Conservation (phyloP, 2,329 filamentous ascomycete genomes). For the Neopestalotiopsis rosae region DNA sequence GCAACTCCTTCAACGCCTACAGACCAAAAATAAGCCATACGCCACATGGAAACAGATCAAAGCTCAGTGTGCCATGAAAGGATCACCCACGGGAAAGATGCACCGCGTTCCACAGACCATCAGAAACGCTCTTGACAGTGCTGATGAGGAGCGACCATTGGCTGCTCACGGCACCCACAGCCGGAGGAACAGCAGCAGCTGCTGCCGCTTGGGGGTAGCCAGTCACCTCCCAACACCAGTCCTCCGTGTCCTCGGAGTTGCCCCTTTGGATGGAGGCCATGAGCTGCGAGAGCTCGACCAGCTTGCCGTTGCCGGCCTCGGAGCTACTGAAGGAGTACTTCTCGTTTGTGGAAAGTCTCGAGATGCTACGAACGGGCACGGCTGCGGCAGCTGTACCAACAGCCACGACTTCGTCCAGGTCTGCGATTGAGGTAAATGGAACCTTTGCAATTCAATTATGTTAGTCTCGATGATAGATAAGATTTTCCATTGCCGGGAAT, state of each 20-base stretch:
- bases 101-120: conserved; percentile 4
- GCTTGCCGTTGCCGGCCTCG: not conserved
- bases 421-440: conserved; percentile 13
- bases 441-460: not conserved
- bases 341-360: conserved; percentile 16
- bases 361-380: conserved; percentile 15
- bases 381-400: conserved; percentile 18
- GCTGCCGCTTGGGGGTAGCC: not conserved
- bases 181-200: too few relatives aligned
- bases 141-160: not conserved
- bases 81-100: conserved; percentile 4
- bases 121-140: conserved; percentile 4
- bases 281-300: conserved; percentile 9
- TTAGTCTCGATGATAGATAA: not conserved
- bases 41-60: not conserved
- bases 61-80: not conserved
- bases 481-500: not conserved
- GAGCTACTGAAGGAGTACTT: conserved; percentile 15
- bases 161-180: not conserved
- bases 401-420: conserved; percentile 1
- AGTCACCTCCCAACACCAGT: conserved; percentile 19
- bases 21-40: not conserved
- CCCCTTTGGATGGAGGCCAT: conserved; percentile 18
- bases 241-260: conserved; percentile 12
- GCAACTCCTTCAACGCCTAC: not conserved